Evolutionary conservation across 2,329 filamentous ascomycete genomes (phyloP).

Genomic region (Trichophyton simii): DNA sequence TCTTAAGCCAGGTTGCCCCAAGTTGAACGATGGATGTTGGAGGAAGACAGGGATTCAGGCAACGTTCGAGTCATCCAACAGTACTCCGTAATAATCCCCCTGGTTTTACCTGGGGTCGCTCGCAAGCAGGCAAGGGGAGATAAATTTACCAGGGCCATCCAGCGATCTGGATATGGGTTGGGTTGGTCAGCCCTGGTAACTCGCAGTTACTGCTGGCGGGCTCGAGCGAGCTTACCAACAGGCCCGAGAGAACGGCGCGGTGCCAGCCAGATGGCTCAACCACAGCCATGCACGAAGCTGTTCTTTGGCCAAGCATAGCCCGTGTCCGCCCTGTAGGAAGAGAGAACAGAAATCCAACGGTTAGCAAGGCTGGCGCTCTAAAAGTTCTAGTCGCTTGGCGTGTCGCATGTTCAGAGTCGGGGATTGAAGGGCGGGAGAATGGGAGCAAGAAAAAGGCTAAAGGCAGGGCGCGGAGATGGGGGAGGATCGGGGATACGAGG

Average conservation of each 20-base stretch:
- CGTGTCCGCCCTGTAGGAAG: constrained; percentile 31
- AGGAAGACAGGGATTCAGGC: neutral
- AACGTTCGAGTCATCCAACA: neutral
- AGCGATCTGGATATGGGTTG: neutral
- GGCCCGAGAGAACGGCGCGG: neutral
- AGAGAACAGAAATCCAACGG: neutral
- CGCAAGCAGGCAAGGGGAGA: too few species aligned
- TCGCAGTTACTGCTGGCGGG: neutral
- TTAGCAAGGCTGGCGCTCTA: neutral
- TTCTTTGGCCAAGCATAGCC: constrained; percentile 51
- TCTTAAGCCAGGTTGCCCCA: neutral
- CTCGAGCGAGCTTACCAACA: neutral
- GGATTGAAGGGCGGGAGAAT: neutral
- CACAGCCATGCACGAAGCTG: constrained; percentile 46
- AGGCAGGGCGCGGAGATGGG: neutral
- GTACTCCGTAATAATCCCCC: too few species aligned
- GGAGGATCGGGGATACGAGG: neutral
- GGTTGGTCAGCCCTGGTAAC: too few species aligned
- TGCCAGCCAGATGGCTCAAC: constrained; percentile 9
- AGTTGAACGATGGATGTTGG: neutral
- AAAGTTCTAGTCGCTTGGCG: neutral
- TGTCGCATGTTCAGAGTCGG: neutral
- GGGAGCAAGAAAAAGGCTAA: neutral
- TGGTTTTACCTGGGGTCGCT: too few species aligned
- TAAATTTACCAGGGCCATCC: neutral